Evolutionary conservation across 2,329 filamentous ascomycete genomes (phyloP).

Genomic region (Aspergillus terreus): DNA sequence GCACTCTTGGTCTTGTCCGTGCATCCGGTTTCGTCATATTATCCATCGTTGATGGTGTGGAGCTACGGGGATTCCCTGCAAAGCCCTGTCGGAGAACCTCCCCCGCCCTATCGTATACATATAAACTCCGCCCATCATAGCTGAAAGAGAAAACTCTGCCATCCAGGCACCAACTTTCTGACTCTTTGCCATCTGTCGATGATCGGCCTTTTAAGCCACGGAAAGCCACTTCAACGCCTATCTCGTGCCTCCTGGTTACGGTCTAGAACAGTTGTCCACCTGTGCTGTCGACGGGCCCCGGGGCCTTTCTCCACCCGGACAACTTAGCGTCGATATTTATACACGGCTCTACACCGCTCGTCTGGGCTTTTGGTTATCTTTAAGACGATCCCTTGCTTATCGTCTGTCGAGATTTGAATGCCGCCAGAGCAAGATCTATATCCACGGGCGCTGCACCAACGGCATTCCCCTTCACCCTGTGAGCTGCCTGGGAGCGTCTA

Average conservation of each 20-base stretch:
- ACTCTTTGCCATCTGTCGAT: not conserved
- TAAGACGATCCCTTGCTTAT: slow-evolving; percentile 1
- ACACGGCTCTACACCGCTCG: slow-evolving; percentile 22
- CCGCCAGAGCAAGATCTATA: not conserved
- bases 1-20: not conserved
- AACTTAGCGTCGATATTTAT: slow-evolving; percentile 15
- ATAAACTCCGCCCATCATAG: slow-evolving; percentile 6
- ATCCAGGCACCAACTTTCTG: slow-evolving; percentile 13
- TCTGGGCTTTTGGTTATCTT: slow-evolving; percentile 13
- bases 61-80: not conserved
- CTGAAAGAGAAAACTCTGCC: slow-evolving; percentile 7
- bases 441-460: not conserved
- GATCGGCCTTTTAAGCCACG: not conserved
- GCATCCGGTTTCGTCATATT: slow-evolving; percentile 2
- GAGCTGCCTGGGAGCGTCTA: not conserved
- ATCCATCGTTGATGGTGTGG: not conserved
- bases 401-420: slow-evolving; percentile 10
- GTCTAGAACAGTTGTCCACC: slow-evolving; percentile 12
- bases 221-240: not conserved
- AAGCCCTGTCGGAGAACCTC: not conserved
- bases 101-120: slow-evolving; percentile 4
- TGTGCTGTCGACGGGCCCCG: slow-evolving; percentile 10
- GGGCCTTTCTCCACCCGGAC: slow-evolving; percentile 16
- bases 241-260: not conserved
- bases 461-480: too few species aligned